Base-by-base conservation (phyloP, 2,329 filamentous ascomycete genomes). In the Hypoxylon sp. region DNA sequence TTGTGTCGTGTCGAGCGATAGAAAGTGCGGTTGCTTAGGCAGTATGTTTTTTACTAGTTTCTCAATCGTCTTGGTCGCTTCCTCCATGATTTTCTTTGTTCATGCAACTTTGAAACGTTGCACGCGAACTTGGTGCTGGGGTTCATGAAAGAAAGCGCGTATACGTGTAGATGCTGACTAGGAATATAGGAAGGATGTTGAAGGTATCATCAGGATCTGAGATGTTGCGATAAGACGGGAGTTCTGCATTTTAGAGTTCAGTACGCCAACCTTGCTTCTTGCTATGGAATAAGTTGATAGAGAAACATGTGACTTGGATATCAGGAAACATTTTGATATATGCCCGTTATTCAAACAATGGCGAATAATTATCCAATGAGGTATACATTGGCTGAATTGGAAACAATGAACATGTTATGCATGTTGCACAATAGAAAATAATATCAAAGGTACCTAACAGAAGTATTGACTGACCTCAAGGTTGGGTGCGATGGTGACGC, bases 1-100 rank as follows among this genome's bases (percentile, higher is more conserved):
- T 76, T 80, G 80, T 71, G 84, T 82, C 54, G 83, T 76, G 37
- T 81, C 83, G 69, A 84, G 79, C 39, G 86, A 84, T 37, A 89
- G 82, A 70, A 86, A 84, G 75, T 88, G 84, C 69, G 86, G 83
- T 75, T 81, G 81, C 65, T 82, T 80, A 70, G 86, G 86, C 70
- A 88, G 79, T 70, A 85, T 82, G 75, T 81, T 81, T 80, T 86
- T 82, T 75, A 83, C 82, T 77, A 87, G 80, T 78, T 79, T 82
- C 78, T 86, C 80, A 79, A 87, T 83, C 81, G 82, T 84, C 81
- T 87, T 86, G 78, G 83, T 84, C 82, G 85, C 85, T 83, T 82
- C 85, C 83, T 88, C 86, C 86, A 88, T 88, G 72, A 71, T 78
- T 71, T 73, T 70, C 74, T 76, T 75, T 74, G 73, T 75, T 74